Evolutionary conservation across 805 yeast species (phyloP), one percentile per base, ranked within the genome.

Genomic region (Metschnikowia orientalis): DNA sequence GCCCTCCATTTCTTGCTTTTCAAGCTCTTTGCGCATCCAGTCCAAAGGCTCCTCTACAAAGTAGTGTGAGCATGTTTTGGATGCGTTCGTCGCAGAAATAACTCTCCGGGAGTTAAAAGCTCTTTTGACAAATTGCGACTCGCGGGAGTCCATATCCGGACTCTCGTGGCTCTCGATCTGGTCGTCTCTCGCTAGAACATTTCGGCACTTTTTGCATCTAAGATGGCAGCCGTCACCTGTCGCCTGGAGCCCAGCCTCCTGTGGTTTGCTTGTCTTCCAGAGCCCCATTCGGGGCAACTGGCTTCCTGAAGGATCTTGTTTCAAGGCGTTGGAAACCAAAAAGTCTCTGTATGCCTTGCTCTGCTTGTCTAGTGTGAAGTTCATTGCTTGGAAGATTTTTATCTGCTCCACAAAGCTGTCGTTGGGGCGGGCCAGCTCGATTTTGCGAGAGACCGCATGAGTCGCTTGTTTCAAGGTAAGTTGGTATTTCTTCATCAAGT

Each of bases 11-110:
- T 78, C 82, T 21, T 85, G 85, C 45, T 73, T 70, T 28, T 71
- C 77, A 23, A 90, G 61, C 54, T 86, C 95, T 4, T 66, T 63
- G 38, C 80, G 74, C 98, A 92, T 92, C 98, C 98, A 92, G 20
- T 69, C 69, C 33, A 90, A 61, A 0, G 97, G 97, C 57, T 92
- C 97, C 6, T 43, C 39, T 18, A 84, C 66, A 48, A 88, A 92
- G 53, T 68, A 81, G 55, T 89, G 96, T 5, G 94, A 83, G 57
- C 98, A 90, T 4, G 54, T 57, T 14, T 61, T 54, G 18, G 80
- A 68, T 0, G 81, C 88, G 23, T 68, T 70, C 42, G 73, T 71
- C 4, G 70, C 66, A 28, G 76, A 74, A 20, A 79, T 66, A 23
- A 81, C 73, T 47, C 86, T 63, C 43, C 73, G 69, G 14, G 81